These are phyloP conservation scores for Saprolegnia parasitica DNA, from an alignment of 352 stramenopile genomes.

Conservation along the genomic window DNA sequence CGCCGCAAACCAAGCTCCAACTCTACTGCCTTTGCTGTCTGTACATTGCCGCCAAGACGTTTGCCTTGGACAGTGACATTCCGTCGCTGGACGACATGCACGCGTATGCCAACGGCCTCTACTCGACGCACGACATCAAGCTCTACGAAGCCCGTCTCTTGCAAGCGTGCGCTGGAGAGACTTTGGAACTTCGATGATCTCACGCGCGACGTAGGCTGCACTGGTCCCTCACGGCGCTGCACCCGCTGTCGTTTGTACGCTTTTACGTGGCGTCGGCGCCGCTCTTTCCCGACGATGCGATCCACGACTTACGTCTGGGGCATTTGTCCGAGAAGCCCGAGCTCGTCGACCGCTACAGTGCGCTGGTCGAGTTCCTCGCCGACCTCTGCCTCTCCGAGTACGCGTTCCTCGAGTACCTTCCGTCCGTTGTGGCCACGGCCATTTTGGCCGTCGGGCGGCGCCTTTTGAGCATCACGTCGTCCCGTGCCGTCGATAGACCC, in stretches of 20 bases:
- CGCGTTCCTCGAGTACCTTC: conserved; percentile 73
- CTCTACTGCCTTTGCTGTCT: conserved; percentile 76
- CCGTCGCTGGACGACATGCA: conserved; percentile 77
- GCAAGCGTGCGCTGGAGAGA: conserved; percentile 36
- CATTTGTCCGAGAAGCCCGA: conserved; percentile 68
- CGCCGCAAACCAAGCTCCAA: conserved; percentile 40
- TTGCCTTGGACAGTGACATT: conserved; percentile 73
- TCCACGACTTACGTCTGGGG: conserved; percentile 64
- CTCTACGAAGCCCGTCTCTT: conserved; percentile 60
- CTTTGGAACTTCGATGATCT: neutral
- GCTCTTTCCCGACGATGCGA: conserved; percentile 71
- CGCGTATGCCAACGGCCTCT: conserved; percentile 81
- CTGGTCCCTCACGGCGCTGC: conserved; percentile 65
- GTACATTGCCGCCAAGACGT: conserved; percentile 74
- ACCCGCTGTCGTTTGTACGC: conserved; percentile 73
- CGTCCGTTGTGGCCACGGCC: conserved; percentile 67
- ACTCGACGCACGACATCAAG: conserved; percentile 79
- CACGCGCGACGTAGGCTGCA: conserved; percentile 40
- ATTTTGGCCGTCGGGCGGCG: conserved; percentile 75
- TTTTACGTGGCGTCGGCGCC: conserved; percentile 76
- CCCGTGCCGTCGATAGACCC: no score
- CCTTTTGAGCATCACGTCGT: conserved; percentile 62
- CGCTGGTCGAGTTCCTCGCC: conserved; percentile 83
- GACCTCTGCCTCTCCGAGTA: conserved; percentile 84
- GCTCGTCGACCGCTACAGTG: conserved; percentile 53